A percentile compares a stretch with the other conserved stretches of the same genome.
phyloP scores from a whole-genome alignment of 495 filamentous ascomycete species.

The Talaromyces wortmannii region DNA sequence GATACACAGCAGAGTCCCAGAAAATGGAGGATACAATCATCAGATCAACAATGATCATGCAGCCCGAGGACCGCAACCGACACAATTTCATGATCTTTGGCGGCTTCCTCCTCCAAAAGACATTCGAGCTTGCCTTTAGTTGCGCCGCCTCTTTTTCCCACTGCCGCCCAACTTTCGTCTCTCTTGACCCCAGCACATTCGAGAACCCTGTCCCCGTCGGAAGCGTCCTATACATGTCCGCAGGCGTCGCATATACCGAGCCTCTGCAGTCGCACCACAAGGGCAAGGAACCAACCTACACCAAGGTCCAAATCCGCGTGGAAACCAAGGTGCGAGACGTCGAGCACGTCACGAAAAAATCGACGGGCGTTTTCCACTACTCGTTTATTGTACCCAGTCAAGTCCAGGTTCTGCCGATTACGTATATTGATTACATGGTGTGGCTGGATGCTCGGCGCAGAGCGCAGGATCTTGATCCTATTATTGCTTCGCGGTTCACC shows the following conservation, averaged over 20 bases:
- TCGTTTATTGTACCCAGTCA: constrained; percentile 71
- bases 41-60: constrained; percentile 74
- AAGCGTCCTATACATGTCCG: constrained; percentile 72
- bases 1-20: constrained; percentile 45
- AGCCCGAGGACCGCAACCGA: constrained; percentile 77
- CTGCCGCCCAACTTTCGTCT: constrained; percentile 67
- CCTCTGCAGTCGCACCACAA: constrained; percentile 40
- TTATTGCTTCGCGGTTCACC: constrained; percentile 21
- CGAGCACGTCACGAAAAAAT: constrained; percentile 67
- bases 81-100: constrained; percentile 92
- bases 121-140: constrained; percentile 85
- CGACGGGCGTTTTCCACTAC: constrained; percentile 80
- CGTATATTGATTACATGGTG: constrained; percentile 73
- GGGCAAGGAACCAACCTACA: constrained; percentile 37
- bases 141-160: constrained; percentile 76
- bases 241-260: constrained; percentile 74
- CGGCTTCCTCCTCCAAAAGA: constrained; percentile 74
- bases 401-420: constrained; percentile 67
- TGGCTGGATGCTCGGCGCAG: constrained; percentile 67
- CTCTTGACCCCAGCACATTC: constrained; percentile 74
- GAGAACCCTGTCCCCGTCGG: constrained; percentile 81
- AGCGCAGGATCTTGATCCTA: constrained; percentile 36
- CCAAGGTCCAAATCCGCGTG: constrained; percentile 69
- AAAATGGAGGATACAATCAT: constrained; percentile 64
- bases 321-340: constrained; percentile 72